A percentile compares a stretch with the other conserved stretches of the same genome.
These are phyloP conservation scores for Fusarium subtropicale DNA, from an alignment of 2,329 filamentous ascomycete species.

Conservation along the genomic window DNA sequence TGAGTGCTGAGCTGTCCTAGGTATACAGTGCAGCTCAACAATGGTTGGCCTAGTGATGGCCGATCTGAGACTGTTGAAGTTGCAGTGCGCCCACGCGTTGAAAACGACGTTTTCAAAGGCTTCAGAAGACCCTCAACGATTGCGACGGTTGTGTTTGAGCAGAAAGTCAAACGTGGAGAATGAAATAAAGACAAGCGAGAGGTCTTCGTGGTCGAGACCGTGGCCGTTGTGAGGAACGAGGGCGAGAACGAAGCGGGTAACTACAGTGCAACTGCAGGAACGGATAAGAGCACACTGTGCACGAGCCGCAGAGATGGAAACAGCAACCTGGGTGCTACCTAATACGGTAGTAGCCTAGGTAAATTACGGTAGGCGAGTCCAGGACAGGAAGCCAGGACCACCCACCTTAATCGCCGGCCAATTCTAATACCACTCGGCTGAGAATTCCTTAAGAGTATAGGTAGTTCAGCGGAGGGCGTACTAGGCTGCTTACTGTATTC, in stretches of 20 bases:
- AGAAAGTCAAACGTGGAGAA: conserved; percentile 15
- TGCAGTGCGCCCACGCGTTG: background rate
- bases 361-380: background rate
- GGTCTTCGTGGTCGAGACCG: conserved; percentile 22
- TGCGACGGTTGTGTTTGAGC: background rate
- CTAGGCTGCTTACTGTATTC: background rate
- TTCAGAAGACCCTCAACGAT: background rate
- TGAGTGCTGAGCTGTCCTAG: background rate
- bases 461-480: background rate
- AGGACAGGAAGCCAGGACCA: background rate
- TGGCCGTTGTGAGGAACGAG: conserved; percentile 21
- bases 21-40: background rate
- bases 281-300: conserved; percentile 18
- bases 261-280: conserved; percentile 13
- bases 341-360: too few relatives aligned
- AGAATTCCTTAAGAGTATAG: conserved; percentile 12
- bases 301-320: conserved; percentile 8
- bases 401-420: background rate
- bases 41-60: background rate
- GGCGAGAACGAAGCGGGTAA: conserved; percentile 29
- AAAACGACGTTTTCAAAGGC: background rate
- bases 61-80: background rate
- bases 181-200: conserved; percentile 15
- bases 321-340: background rate
- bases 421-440: conserved; percentile 3